phyloP scores from a whole-genome alignment of 164 flowering plant species.

The Euptelea pleiosperma region DNA sequence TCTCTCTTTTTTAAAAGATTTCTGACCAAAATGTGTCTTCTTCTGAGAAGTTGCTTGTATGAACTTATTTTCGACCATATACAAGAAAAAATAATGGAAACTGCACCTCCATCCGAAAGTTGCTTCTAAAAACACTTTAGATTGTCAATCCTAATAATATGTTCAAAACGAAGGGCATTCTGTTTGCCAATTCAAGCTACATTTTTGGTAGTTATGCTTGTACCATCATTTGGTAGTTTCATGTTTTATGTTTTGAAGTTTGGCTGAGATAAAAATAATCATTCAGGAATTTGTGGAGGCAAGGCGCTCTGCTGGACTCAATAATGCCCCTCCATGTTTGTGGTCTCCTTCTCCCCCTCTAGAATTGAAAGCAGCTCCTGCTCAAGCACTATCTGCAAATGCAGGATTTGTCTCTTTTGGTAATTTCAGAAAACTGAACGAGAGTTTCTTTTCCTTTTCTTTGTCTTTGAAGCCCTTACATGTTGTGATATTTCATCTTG shows the following conservation, averaged over 20 bases:
- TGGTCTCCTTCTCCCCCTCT: constrained; percentile 87
- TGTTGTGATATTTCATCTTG: constrained; percentile 16
- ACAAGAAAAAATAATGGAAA: not conserved
- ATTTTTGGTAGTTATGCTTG: not conserved
- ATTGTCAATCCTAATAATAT: not conserved
- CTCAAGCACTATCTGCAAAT: constrained; percentile 72
- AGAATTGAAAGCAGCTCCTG: constrained; percentile 63
- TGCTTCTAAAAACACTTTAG: no score
- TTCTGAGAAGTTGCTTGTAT: not conserved
- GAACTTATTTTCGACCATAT: not conserved
- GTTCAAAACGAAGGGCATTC: not conserved
- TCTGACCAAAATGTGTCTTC: not conserved
- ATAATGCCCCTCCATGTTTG: constrained; percentile 76
- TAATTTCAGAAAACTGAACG: constrained; percentile 24
- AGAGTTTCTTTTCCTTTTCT: constrained; percentile 5
- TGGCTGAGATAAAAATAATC: constrained; percentile 2
- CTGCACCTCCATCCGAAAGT: no score
- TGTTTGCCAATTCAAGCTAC: not conserved
- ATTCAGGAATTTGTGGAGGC: constrained; percentile 92
- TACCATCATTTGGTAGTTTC: not conserved
- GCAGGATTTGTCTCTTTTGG: constrained; percentile 97
- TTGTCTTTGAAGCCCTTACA: not conserved
- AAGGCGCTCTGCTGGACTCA: constrained; percentile 78
- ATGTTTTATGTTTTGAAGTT: not conserved
- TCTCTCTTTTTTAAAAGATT: not conserved